Percentiles rank a stretch among this genome's conserved stretches.
These are phyloP conservation scores for Backusella liffmaniae DNA, from an alignment of 192 early-diverging fungal species.

Conservation along the genomic window DNA sequence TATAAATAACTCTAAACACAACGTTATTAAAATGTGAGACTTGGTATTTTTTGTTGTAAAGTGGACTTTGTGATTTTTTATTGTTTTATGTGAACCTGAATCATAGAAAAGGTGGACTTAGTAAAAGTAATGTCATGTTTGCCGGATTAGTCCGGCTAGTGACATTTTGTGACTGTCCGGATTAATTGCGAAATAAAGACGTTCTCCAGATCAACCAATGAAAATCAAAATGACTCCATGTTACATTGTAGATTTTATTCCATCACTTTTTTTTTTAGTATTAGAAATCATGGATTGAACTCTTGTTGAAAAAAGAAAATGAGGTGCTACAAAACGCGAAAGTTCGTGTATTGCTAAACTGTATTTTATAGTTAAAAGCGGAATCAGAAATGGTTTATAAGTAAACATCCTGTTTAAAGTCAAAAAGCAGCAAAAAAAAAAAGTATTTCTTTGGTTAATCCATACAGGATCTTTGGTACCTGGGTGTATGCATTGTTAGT, in stretches of 20 bases:
- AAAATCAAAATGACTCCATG: neutral
- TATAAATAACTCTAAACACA: too few relatives aligned
- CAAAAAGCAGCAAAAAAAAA: neutral
- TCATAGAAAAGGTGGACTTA: too few relatives aligned
- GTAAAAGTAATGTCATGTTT: too few relatives aligned
- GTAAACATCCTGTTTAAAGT: neutral
- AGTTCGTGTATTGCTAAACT: neutral
- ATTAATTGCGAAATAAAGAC: too few relatives aligned
- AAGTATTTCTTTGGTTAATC: neutral
- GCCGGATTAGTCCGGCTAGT: too few relatives aligned
- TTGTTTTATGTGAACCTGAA: too few relatives aligned
- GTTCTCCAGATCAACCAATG: neutral
- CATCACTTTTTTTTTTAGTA: constrained; percentile 5
- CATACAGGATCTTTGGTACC: neutral
- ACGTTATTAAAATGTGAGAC: too few relatives aligned
- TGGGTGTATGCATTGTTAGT: neutral
- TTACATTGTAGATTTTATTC: neutral
- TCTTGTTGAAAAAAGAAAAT: neutral
- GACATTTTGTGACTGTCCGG: too few relatives aligned
- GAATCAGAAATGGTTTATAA: neutral
- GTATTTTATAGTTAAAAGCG: neutral
- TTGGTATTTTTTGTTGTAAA: too few relatives aligned
- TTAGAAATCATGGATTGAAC: neutral
- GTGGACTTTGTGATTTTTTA: too few relatives aligned
- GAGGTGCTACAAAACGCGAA: neutral